Evolutionary conservation across 2,329 filamentous ascomycete species (phyloP).

Genomic region (Capronia coronata): DNA sequence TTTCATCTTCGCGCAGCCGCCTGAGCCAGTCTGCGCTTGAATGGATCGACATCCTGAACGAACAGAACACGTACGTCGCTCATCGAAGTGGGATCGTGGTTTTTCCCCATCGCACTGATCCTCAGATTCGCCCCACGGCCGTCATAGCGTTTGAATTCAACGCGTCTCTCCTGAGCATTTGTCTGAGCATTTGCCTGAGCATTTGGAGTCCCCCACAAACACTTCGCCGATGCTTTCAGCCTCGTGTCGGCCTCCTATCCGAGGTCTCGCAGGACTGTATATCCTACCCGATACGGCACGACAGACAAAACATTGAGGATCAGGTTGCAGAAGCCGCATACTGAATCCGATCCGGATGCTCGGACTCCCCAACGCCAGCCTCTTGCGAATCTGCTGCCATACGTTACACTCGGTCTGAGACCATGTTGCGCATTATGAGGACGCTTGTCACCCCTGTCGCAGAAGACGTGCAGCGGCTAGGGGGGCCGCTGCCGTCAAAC

Average conservation of each 20-base stretch:
- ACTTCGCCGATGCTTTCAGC: not conserved
- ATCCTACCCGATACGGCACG: too few relatives aligned
- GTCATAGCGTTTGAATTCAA: not conserved
- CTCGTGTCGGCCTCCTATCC: not conserved
- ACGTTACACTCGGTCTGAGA: slow-evolving; percentile 14
- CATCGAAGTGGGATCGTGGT: too few relatives aligned
- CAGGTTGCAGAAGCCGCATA: too few relatives aligned
- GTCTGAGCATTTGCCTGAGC: too few relatives aligned
- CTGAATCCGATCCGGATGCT: slow-evolving; percentile 15
- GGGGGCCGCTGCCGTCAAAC: not conserved
- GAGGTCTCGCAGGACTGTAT: not conserved
- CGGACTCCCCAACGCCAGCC: slow-evolving; percentile 17
- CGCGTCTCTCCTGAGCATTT: too few relatives aligned
- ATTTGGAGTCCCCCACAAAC: not conserved
- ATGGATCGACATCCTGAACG: too few relatives aligned
- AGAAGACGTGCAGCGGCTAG: slow-evolving; percentile 2
- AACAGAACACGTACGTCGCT: too few relatives aligned
- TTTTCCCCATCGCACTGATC: not conserved
- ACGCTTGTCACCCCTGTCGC: not conserved
- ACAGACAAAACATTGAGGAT: too few relatives aligned
- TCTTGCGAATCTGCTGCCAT: slow-evolving; percentile 15
- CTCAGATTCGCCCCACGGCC: not conserved
- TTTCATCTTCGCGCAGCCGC: slow-evolving; percentile 16
- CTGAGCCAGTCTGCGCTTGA: slow-evolving; percentile 10
- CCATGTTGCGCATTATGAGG: not conserved